These are phyloP conservation scores for Starmerella apis DNA, from an alignment of 805 yeast genomes.

Conservation along the genomic window DNA sequence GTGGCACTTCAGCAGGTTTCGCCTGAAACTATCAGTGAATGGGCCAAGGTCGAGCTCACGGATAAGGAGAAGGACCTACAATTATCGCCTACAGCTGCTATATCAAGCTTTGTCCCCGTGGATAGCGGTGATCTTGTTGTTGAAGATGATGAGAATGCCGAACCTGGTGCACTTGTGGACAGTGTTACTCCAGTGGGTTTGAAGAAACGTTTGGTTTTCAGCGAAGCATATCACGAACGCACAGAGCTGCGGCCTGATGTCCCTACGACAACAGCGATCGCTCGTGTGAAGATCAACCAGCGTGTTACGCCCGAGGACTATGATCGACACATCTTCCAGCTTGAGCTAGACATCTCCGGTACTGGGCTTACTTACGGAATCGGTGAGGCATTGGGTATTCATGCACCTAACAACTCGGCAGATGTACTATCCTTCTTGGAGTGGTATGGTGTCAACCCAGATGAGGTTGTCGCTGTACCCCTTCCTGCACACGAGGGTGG, in stretches of 20 bases:
- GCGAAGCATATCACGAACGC: conserved; percentile 60
- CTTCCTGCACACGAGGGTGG: conserved; percentile 44
- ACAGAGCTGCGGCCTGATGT: conserved; percentile 74
- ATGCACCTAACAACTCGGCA: conserved; percentile 66
- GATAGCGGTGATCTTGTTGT: not conserved
- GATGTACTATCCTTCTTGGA: conserved; percentile 59
- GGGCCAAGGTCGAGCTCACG: conserved; percentile 27
- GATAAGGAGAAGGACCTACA: conserved; percentile 15
- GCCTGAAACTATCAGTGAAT: conserved; percentile 30
- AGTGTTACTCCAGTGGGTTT: conserved; percentile 41
- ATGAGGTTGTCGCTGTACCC: conserved; percentile 59
- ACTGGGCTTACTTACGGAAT: conserved; percentile 85
- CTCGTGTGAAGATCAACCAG: conserved; percentile 82
- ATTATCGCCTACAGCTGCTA: conserved; percentile 19
- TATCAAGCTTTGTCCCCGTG: conserved; percentile 22
- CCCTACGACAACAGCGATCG: conserved; percentile 72
- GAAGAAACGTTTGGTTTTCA: conserved; percentile 54
- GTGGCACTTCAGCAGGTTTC: conserved; percentile 31
- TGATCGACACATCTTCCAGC: conserved; percentile 90
- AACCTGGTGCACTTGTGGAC: conserved; percentile 32
- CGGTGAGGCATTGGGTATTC: conserved; percentile 95
- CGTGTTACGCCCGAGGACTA: conserved; percentile 84
- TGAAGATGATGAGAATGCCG: conserved; percentile 27
- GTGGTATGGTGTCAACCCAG: conserved; percentile 60
- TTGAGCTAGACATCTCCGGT: conserved; percentile 83